Percentiles rank a stretch among this genome's conserved stretches.
Evolutionary conservation across 371 early-diverging fungal species (phyloP).

Genomic region (Zopfochytrium polystomum): DNA sequence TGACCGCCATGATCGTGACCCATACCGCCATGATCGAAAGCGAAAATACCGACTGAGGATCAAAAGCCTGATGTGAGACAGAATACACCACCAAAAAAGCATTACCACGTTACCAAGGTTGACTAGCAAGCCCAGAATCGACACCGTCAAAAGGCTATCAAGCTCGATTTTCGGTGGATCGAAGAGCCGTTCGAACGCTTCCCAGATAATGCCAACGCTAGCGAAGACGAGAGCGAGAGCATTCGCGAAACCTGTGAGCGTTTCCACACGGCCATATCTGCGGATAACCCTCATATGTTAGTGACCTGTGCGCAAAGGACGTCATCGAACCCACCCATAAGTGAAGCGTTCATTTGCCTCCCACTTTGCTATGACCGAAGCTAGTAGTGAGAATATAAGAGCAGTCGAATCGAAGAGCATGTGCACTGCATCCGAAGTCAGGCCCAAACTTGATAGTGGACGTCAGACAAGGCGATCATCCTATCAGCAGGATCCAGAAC

Average conservation of each 20-base stretch:
- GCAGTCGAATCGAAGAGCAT: constrained; percentile 97
- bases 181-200: constrained; percentile 81
- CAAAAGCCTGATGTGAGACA: background rate
- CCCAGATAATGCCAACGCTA: constrained; percentile 81
- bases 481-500: no score
- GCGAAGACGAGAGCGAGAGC: constrained; percentile 85
- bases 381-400: constrained; percentile 78
- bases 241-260: constrained; percentile 87
- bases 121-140: constrained; percentile 85
- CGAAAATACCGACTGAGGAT: constrained; percentile 2
- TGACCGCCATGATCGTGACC: constrained; percentile 54
- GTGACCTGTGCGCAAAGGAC: no score
- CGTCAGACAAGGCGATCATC: no score
- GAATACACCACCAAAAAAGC: constrained; percentile 9
- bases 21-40: constrained; percentile 17
- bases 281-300: background rate
- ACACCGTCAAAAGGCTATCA: constrained; percentile 76
- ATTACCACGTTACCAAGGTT: constrained; percentile 68
- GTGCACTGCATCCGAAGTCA: constrained; percentile 94
- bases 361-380: constrained; percentile 89
- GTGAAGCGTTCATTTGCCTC: constrained; percentile 71
- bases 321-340: constrained; percentile 59
- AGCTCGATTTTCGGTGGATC: constrained; percentile 86
- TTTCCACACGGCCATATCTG: constrained; percentile 86
- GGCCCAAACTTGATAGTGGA: no score